Conservation (phyloP, 2,329 filamentous ascomycete species). For the Neocucurbitaria cava region DNA sequence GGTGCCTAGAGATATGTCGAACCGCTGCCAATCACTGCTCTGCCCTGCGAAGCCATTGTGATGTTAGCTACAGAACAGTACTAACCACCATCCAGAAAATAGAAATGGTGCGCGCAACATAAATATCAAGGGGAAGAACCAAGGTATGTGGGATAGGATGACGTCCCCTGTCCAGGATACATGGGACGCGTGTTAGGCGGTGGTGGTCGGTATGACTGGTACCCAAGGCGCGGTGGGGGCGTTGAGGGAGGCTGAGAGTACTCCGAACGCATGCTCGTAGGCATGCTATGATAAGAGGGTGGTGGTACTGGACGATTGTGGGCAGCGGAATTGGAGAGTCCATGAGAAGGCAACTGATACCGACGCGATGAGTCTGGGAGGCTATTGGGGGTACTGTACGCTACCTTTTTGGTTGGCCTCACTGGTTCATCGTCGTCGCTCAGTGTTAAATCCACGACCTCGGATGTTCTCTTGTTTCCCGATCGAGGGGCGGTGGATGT, state of each 20-base stretch:
- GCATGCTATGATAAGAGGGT: constrained; percentile 18
- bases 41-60: constrained; percentile 24
- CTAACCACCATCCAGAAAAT: constrained; percentile 19
- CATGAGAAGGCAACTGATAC: constrained; percentile 35
- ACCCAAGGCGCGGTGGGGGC: constrained; percentile 18
- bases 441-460: constrained; percentile 58
- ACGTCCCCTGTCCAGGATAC: constrained; percentile 34
- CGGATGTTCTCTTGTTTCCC: constrained; percentile 53
- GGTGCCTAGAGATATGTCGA: constrained; percentile 3
- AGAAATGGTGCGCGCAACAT: constrained; percentile 17
- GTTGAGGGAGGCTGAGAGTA: constrained; percentile 32
- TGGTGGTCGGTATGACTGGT: constrained; percentile 29
- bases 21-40: constrained; percentile 41
- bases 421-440: constrained; percentile 56
- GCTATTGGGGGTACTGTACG: constrained; percentile 49
- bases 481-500: constrained; percentile 41
- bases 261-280: constrained; percentile 23
- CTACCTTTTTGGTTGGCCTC: constrained; percentile 50
- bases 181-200: constrained; percentile 28
- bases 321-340: constrained; percentile 13
- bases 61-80: constrained; percentile 31
- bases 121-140: constrained; percentile 35
- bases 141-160: constrained; percentile 35
- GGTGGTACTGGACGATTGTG: constrained; percentile 28
- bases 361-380: constrained; percentile 40